A percentile compares a stretch with the other conserved stretches of the same genome.
Conservation (phyloP, 176 grass and related monocot species). For the Musa troglodytarum region DNA sequence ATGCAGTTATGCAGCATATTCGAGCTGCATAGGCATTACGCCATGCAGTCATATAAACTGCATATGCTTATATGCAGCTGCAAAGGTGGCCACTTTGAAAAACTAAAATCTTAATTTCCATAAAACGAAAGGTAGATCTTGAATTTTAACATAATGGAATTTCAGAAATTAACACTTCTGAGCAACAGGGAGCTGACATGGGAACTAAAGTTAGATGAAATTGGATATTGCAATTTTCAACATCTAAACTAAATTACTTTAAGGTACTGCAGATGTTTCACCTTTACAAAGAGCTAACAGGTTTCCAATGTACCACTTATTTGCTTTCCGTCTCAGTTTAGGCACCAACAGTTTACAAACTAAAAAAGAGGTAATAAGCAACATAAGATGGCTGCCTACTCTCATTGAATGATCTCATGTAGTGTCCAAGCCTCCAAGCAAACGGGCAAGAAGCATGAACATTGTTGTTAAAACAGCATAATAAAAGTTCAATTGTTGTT, state of each 20-base stretch:
- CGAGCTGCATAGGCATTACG: neutral
- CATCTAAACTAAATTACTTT: neutral
- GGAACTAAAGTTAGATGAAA: too few species aligned
- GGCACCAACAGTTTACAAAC: neutral
- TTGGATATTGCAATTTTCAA: neutral
- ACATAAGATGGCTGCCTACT: too few species aligned
- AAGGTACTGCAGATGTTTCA: neutral
- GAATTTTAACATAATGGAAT: neutral
- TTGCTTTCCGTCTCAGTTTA: neutral
- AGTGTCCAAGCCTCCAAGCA: neutral
- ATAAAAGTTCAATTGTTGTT: neutral
- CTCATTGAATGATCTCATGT: too few species aligned
- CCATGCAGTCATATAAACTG: neutral
- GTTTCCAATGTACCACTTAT: too few species aligned
- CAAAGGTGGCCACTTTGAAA: too few species aligned
- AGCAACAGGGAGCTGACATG: too few species aligned
- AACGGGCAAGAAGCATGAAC: neutral
- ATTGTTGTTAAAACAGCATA: neutral
- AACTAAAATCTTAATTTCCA: neutral
- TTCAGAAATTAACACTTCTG: too few species aligned
- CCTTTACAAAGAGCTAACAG: neutral
- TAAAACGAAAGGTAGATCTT: neutral
- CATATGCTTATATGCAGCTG: neutral
- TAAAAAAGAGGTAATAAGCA: neutral
- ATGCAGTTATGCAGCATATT: neutral